These are phyloP conservation scores for Begonia fuchsioides DNA, from an alignment of 306 rosid species.

Conservation along the genomic window DNA sequence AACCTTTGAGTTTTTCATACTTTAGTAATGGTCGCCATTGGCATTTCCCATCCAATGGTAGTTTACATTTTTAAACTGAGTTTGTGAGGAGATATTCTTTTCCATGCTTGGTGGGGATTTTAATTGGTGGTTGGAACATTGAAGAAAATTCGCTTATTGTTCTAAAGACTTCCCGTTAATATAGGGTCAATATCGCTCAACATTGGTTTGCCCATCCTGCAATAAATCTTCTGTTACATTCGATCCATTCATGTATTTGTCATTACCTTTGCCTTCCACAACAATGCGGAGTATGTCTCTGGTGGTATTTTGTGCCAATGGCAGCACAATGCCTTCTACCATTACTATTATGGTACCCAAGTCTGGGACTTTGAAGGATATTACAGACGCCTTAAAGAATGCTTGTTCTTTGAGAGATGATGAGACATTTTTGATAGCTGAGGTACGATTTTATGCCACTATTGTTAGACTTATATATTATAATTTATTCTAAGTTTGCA, in stretches of 20 bases:
- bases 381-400: conserved; percentile 35
- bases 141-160: no score
- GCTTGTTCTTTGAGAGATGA: conserved; percentile 55
- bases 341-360: conserved; percentile 38
- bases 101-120: no score
- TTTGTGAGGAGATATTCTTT: no score
- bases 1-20: no score
- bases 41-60: no score
- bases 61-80: no score
- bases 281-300: conserved; percentile 50
- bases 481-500: no score
- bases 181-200: conserved; percentile 79
- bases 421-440: conserved; percentile 63
- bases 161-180: not conserved
- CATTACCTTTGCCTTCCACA: conserved; percentile 77
- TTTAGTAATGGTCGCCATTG: no score
- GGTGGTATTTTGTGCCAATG: conserved; percentile 51
- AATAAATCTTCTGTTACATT: conserved; percentile 59
- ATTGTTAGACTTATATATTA: no score
- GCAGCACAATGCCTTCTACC: conserved; percentile 36
- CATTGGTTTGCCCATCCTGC: conserved; percentile 71
- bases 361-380: conserved; percentile 44
- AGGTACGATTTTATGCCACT: conserved; percentile 30
- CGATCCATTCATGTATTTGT: conserved; percentile 87
- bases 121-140: no score